A percentile compares a stretch with the other conserved stretches of the same genome.
phyloP scores from a whole-genome alignment of 306 rosid genomes.

The Quercus engelmannii region DNA sequence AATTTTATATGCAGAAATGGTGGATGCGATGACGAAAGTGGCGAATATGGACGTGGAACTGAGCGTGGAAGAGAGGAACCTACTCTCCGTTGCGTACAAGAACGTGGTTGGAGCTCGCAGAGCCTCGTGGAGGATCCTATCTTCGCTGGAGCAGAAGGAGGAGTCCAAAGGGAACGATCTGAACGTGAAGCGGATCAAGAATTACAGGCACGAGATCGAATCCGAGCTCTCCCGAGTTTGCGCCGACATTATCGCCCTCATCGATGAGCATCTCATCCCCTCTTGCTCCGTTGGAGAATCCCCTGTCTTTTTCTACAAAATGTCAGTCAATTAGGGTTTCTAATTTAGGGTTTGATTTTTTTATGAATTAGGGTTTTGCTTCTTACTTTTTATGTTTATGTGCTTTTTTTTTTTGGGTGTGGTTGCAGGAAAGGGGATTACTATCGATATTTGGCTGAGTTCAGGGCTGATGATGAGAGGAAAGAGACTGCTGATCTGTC shows the following conservation, averaged over 20 bases:
- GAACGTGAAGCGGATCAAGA: conserved; percentile 46
- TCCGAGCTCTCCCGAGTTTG: conserved; percentile 50
- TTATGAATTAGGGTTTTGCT: neutral
- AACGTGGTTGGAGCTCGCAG: conserved; percentile 57
- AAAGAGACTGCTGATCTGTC: conserved; percentile 64
- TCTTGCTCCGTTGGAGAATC: conserved; percentile 38
- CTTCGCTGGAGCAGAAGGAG: conserved; percentile 59
- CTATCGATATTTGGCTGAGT: conserved; percentile 50
- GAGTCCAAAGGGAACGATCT: conserved; percentile 47
- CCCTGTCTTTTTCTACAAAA: conserved; percentile 51
- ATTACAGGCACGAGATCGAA: conserved; percentile 48
- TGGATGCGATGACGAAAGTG: conserved; percentile 57
- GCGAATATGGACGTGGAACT: conserved; percentile 59
- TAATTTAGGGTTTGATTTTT: neutral
- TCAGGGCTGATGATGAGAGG: conserved; percentile 41
- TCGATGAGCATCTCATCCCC: conserved; percentile 56
- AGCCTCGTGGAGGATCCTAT: conserved; percentile 64
- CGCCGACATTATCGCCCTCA: conserved; percentile 46
- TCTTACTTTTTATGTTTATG: neutral
- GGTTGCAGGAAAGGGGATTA: conserved; percentile 61
- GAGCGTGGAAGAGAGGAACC: conserved; percentile 56
- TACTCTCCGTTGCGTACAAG: conserved; percentile 56
- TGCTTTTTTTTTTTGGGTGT: neutral
- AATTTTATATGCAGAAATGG: conserved; percentile 41
- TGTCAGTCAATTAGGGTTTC: conserved; percentile 22